phyloP scores from a whole-genome alignment of 208 protist genomes.

The Leishmania martiniquensis region DNA sequence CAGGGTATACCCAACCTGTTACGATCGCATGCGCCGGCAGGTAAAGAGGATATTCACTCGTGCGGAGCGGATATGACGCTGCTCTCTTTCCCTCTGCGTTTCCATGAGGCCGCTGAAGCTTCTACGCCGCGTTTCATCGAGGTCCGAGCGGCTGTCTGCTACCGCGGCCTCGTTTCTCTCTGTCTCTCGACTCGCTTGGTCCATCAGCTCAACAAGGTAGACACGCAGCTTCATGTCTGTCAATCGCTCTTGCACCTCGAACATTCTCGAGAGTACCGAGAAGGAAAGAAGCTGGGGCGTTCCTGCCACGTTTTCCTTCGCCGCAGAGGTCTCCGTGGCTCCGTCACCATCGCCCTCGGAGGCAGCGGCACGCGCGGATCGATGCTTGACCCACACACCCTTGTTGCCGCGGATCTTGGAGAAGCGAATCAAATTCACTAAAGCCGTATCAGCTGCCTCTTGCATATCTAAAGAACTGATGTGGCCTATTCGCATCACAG shows the following conservation, averaged over 20 bases:
- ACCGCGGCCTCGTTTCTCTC: neutral
- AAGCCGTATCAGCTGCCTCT: neutral
- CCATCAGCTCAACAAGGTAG: conserved; percentile 23
- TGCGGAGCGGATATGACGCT: neutral
- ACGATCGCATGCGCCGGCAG: conserved; percentile 11
- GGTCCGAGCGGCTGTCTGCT: neutral
- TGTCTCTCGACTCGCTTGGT: conserved; percentile 8
- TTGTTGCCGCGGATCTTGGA: conserved; percentile 25
- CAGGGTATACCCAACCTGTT: neutral
- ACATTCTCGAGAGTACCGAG: conserved; percentile 2
- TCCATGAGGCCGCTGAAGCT: neutral
- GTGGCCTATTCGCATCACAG: neutral
- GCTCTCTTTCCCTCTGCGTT: neutral
- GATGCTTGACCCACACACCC: conserved; percentile 18
- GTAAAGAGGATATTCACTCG: conserved; percentile 8
- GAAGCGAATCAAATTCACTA: conserved; percentile 22
- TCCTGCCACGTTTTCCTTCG: no score
- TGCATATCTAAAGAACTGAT: neutral
- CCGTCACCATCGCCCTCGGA: neutral
- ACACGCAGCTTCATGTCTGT: conserved; percentile 15
- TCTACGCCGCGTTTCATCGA: neutral
- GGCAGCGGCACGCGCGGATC: neutral
- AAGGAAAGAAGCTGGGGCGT: conserved; percentile 5
- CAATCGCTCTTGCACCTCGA: conserved; percentile 18
- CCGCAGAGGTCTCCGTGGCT: neutral